Base-by-base conservation (phyloP, 257 asterid genomes). In the Gardenia jasminoides region DNA sequence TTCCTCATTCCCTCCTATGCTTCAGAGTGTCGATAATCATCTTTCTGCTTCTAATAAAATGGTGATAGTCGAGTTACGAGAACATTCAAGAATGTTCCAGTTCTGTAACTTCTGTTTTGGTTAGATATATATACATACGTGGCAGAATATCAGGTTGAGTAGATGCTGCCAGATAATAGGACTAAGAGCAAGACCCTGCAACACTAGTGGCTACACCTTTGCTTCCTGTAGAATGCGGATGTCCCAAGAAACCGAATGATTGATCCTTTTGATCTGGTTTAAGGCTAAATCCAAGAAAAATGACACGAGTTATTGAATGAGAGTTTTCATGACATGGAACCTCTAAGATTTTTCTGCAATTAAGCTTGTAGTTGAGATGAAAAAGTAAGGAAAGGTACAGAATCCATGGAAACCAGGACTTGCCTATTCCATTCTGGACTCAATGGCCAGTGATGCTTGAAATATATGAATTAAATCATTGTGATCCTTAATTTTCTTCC, bases 171-270 rank as follows among this genome's bases (percentile, higher is more conserved):
- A 78, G 70, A 36, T 50, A 43, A 69, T 64, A n/a, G 39, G 15
- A n/a, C 39, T 54, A 33, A 17, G 36, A 31, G 16, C 1, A 20
- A 26, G 28, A 50, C 59, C 70, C 20, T 48, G 64, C 54, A 64
- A 52, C 39, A 72, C 20, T 80, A 73, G 79, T 80, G 12, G 46
- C 79, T 19, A 48, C 44, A 74, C 73, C 39, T 73, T 72, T 79
- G 78, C 62, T 22, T 36, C 33, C 33, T 58, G 31, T 79, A 30
- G 10, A 52, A 12, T 50, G 54, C 74, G 74, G 20, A 19, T 39
- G 50, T 68, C 17, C 50, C 73, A 68, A 68, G 73, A 68, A 68
- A 36, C 6, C 20, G 24, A 30, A 67, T 67, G 36, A 33, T 48
- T 12, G 54, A 39, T 26, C 26, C 30, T 3, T 69, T 69, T 43